Conservation (phyloP, 108 stramenopile genomes). For the Nitzschia sp. region DNA sequence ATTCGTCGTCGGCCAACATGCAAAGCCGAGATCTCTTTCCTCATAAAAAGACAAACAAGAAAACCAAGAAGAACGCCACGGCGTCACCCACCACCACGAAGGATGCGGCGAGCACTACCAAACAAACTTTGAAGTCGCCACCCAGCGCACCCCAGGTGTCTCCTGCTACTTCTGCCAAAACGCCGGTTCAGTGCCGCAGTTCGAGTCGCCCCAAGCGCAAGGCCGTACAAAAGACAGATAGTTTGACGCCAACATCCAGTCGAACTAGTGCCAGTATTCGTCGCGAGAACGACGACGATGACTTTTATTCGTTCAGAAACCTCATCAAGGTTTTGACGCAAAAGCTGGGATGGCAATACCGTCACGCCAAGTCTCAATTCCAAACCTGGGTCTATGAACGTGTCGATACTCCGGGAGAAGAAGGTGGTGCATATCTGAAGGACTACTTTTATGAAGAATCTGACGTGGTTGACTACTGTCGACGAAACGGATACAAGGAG, state of each 20-base stretch:
- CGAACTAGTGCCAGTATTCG: neutral
- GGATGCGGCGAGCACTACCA: too few species aligned
- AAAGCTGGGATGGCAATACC: neutral
- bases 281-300: neutral
- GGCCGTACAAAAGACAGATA: neutral
- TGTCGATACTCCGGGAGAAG: neutral
- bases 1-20: neutral
- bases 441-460: constrained; percentile 29
- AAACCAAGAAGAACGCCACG: neutral
- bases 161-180: too few species aligned
- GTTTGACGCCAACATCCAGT: neutral
- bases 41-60: too few species aligned
- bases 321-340: neutral
- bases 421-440: constrained; percentile 6
- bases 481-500: constrained; percentile 3
- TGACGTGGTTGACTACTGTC: constrained; percentile 27
- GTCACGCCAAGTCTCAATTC: neutral
- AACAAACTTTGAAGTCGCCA: too few species aligned
- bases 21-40: too few species aligned
- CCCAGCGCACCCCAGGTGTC: too few species aligned
- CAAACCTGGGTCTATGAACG: neutral
- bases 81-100: neutral
- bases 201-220: constrained; percentile 1
- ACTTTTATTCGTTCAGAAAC: neutral
- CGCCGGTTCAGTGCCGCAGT: neutral